Evolutionary conservation across 139 green algal species (phyloP).

Genomic region (Chara braunii): DNA sequence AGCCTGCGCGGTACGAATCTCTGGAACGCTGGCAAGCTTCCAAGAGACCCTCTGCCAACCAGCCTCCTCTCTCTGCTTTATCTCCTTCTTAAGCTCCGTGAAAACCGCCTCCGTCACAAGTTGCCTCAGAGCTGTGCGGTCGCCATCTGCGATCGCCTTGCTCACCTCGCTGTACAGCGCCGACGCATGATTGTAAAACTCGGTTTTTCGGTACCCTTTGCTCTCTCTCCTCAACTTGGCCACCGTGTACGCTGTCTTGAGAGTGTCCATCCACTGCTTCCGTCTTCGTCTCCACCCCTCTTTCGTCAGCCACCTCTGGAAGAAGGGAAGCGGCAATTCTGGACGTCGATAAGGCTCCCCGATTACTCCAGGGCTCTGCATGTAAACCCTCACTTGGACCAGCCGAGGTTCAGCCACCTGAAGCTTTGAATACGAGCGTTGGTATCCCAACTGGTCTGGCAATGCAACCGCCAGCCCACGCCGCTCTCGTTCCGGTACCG

Average conservation of each 20-base stretch:
- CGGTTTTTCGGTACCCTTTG: neutral
- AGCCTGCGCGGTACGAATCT: neutral
- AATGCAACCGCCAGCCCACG: too few species aligned
- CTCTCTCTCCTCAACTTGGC: neutral
- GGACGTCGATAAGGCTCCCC: conserved; percentile 2
- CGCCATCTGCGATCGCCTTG: neutral
- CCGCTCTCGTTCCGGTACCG: too few species aligned
- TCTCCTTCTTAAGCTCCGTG: conserved; percentile 9
- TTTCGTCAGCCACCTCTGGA: conserved; percentile 3
- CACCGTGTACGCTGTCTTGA: conserved; percentile 12
- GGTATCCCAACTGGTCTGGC: too few species aligned
- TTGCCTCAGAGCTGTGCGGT: conserved; percentile 5
- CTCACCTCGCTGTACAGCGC: conserved; percentile 1
- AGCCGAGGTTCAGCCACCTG: too few species aligned
- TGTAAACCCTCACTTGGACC: neutral
- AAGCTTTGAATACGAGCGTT: too few species aligned
- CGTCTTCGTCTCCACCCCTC: neutral
- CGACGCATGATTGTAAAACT: neutral
- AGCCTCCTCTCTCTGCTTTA: neutral
- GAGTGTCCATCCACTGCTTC: neutral
- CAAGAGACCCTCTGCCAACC: neutral
- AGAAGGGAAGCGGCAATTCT: neutral
- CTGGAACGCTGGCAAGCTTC: neutral
- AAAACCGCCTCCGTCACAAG: conserved; percentile 5
- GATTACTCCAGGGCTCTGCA: conserved; percentile 13